Evolutionary conservation across 768 basidiomycete genomes (phyloP), one percentile per base, ranked within the genome.

Genomic region (Trametes maxima): DNA sequence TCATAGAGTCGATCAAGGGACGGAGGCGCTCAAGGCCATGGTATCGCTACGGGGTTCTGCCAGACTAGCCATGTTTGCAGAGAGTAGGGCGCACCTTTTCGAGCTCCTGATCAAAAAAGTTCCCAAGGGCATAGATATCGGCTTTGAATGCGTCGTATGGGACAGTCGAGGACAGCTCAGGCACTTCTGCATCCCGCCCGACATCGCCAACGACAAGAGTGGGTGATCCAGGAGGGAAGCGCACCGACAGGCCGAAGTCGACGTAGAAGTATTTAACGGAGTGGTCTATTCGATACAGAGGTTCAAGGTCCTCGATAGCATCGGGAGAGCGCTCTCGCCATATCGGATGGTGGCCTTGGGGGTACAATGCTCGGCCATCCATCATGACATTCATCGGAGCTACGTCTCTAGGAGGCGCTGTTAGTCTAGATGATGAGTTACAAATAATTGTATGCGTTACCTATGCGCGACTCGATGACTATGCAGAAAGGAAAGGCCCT

Each of bases 221-320:
- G 0, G 57, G 37, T 16, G 53, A 47, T 66, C 70, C 62, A 14
- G 40, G 49, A 0, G 47, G 36, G 37, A 68, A 67, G 2, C 68
- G 55, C 57, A 59, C 24, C 0, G 66, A 64, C 0, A 67, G 49
- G 0, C 65, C 67, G 53, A 68, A 70, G 59, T 70, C 67, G 59
- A 70, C 63, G 48, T 64, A 64, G 63, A 59, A 67, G 52, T 70
- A 68, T 8, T 73, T 72, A 6, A 79, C 75, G 5, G 75, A 70
- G 42, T 72, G 63, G 33, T 73, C 70, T n/a, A 73, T 72, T 17
- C 77, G 69, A 0, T 73, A 63, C 16, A 75, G 59, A 0, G 75
- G 75, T 8, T 57, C 37, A n/a, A 76, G 51, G 1, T 66, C 58
- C 1, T 72, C 69, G 13, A 75, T 60, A 2, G 71, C 74, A 56